Conservation (phyloP, 495 filamentous ascomycete species). For the Cairneyella variabilis region DNA sequence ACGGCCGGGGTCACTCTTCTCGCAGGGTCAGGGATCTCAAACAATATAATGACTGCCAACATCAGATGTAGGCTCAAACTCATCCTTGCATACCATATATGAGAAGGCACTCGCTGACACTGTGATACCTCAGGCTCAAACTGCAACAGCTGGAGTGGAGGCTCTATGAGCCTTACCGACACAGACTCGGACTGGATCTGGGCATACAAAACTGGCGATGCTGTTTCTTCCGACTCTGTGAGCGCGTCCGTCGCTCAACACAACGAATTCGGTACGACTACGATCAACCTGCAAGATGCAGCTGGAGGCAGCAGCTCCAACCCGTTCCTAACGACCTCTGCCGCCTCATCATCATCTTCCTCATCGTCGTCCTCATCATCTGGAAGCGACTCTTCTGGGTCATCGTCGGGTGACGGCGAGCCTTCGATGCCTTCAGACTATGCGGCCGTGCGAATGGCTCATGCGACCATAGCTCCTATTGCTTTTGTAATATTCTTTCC, state of each 20-base stretch:
- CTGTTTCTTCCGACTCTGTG: conserved; percentile 50
- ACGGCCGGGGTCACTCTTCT: conserved; percentile 51
- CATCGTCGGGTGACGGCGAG: background rate
- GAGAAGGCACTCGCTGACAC: background rate
- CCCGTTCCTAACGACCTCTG: conserved; percentile 27
- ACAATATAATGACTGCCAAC: conserved; percentile 59
- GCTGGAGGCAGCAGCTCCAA: conserved; percentile 45
- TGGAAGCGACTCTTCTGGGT: background rate
- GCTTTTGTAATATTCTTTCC: conserved; percentile 55
- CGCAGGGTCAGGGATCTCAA: conserved; percentile 53
- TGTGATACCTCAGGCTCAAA: conserved; percentile 34
- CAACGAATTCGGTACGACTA: conserved; percentile 47
- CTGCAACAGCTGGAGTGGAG: conserved; percentile 41
- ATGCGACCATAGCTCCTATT: conserved; percentile 38
- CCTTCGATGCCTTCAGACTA: background rate
- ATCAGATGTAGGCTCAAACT: conserved; percentile 32
- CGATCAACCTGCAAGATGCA: conserved; percentile 43
- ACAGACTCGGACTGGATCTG: conserved; percentile 59
- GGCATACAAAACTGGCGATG: conserved; percentile 54
- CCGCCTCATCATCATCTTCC: background rate
- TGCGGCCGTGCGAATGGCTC: conserved; percentile 26
- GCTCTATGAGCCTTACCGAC: conserved; percentile 24
- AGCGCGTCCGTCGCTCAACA: conserved; percentile 55
- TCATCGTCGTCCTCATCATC: background rate
- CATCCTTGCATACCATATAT: background rate